phyloP scores from a whole-genome alignment of 345 rosid genomes.

The Citrus mangshanensis region DNA sequence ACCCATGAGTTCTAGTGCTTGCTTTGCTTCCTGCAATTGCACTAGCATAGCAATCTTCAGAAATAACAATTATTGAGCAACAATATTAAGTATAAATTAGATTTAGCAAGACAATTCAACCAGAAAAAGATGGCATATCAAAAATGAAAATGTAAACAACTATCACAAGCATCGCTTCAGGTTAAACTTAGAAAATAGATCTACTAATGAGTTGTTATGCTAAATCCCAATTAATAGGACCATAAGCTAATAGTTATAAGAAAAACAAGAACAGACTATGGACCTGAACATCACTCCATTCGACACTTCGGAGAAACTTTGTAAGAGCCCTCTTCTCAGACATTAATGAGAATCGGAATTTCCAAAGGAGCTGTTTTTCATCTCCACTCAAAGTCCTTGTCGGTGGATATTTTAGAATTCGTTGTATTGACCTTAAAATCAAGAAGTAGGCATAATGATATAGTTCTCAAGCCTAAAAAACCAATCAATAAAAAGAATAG shows the following conservation, averaged over 20 bases:
- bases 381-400: slow-evolving; percentile 90
- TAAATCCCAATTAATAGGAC: neutral
- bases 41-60: slow-evolving; percentile 17
- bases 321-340: slow-evolving; percentile 95
- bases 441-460: slow-evolving; percentile 18
- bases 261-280: slow-evolving; percentile 16
- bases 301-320: slow-evolving; percentile 92
- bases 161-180: neutral
- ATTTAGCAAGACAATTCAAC: neutral
- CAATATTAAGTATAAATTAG: slow-evolving; percentile 2
- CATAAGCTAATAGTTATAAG: neutral
- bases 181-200: neutral
- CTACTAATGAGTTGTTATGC: neutral
- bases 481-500: neutral
- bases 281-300: slow-evolving; percentile 99
- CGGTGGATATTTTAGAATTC: slow-evolving; percentile 87
- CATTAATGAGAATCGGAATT: slow-evolving; percentile 93
- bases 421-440: slow-evolving; percentile 68
- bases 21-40: slow-evolving; percentile 87
- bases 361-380: slow-evolving; percentile 97
- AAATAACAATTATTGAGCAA: neutral
- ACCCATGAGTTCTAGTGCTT: slow-evolving; percentile 85
- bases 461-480: slow-evolving; percentile 4
- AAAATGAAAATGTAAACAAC: neutral
- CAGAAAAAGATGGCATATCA: neutral